Conservation (phyloP, 2,329 filamentous ascomycete genomes). For the Aspergillus caelatus region DNA sequence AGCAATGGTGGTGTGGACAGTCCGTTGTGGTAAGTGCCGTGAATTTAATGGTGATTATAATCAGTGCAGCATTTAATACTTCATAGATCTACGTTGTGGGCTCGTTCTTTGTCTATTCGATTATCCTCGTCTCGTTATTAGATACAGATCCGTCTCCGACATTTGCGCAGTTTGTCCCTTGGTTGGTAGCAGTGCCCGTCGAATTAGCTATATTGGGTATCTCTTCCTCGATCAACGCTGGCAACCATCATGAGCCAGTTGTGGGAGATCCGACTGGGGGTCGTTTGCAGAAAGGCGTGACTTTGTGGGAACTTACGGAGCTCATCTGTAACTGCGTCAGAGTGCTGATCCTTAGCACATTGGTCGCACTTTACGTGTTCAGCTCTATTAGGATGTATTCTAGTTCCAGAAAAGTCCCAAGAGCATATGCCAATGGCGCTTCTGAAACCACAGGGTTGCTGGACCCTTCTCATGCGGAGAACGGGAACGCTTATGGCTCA, state of each 20-base stretch:
- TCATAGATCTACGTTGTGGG: conserved; percentile 79
- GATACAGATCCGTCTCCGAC: conserved; percentile 83
- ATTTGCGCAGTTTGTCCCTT: conserved; percentile 76
- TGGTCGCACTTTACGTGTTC: conserved; percentile 63
- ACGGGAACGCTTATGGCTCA: conserved; percentile 56
- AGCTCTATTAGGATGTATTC: conserved; percentile 48
- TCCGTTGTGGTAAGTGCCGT: conserved; percentile 66
- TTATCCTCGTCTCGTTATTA: conserved; percentile 82
- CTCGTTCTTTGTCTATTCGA: conserved; percentile 82
- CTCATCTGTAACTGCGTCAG: conserved; percentile 66
- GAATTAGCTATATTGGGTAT: conserved; percentile 73
- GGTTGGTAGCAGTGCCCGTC: conserved; percentile 71
- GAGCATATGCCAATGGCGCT: conserved; percentile 36
- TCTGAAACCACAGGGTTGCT: conserved; percentile 48
- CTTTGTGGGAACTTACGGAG: conserved; percentile 46
- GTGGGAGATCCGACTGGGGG: conserved; percentile 53
- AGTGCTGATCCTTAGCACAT: conserved; percentile 64
- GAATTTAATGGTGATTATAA: not conserved
- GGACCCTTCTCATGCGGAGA: conserved; percentile 45
- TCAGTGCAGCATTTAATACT: conserved; percentile 9
- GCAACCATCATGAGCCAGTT: conserved; percentile 65
- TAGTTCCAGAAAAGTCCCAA: conserved; percentile 39
- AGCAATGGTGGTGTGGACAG: conserved; percentile 82
- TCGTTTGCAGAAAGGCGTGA: conserved; percentile 43
- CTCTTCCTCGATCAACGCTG: conserved; percentile 69